Percentiles rank a stretch among this genome's conserved stretches.
phyloP scores from a whole-genome alignment of 805 yeast species.

The Soucietia sequanensis region DNA sequence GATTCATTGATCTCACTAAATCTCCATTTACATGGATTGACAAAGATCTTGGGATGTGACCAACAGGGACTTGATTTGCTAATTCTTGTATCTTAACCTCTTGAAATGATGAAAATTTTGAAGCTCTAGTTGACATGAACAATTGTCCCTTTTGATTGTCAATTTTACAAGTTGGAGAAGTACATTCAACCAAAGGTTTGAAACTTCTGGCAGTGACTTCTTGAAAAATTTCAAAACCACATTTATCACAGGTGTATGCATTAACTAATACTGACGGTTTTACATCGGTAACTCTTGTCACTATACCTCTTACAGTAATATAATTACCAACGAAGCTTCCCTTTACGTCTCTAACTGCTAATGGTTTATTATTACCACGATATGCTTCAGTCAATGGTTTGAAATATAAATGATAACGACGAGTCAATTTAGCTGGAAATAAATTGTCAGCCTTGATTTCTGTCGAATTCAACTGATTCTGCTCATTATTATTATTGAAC shows the following conservation, averaged over 20 bases:
- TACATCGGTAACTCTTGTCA: constrained; percentile 93
- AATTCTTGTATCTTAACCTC: constrained; percentile 93
- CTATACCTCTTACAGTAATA: constrained; percentile 90
- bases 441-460: constrained; percentile 39
- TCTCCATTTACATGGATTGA: constrained; percentile 90
- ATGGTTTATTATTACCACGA: constrained; percentile 47
- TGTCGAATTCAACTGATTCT: constrained; percentile 17
- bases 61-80: constrained; percentile 95
- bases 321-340: constrained; percentile 82
- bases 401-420: constrained; percentile 86
- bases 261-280: constrained; percentile 88
- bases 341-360: constrained; percentile 87
- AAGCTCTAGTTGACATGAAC: constrained; percentile 91
- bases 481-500: constrained; percentile 17
- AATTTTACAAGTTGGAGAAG: constrained; percentile 71
- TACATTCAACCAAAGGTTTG: constrained; percentile 85
- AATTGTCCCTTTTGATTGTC: constrained; percentile 87
- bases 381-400: constrained; percentile 59
- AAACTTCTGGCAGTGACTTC: constrained; percentile 84
- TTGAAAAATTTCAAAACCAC: constrained; percentile 96
- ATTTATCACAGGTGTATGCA: constrained; percentile 96
- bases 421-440: constrained; percentile 83
- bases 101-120: constrained; percentile 92
- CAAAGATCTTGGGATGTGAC: constrained; percentile 91
- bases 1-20: constrained; percentile 79